Conservation (phyloP, 306 rosid species). For the Begonia loranthoides region DNA sequence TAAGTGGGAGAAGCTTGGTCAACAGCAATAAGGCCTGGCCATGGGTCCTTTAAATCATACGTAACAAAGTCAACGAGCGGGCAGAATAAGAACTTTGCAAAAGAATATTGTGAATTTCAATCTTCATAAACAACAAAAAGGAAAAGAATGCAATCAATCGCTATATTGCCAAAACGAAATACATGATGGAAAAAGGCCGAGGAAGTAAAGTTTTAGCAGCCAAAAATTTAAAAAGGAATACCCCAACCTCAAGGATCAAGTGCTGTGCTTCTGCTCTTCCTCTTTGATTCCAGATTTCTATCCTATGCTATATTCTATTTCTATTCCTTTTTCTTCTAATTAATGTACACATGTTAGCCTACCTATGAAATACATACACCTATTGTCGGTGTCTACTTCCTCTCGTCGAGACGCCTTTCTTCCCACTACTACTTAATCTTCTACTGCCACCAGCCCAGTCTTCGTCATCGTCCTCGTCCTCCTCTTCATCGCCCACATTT, state of each 20-base stretch:
- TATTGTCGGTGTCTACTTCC: constrained; percentile 50
- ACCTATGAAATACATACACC: constrained; percentile 43
- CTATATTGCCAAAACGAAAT: constrained; percentile 34
- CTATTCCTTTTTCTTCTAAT: constrained; percentile 37
- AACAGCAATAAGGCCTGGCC: no score
- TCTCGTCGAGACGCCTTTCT: constrained; percentile 41
- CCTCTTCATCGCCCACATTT: constrained; percentile 39
- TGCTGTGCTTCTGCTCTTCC: constrained; percentile 25
- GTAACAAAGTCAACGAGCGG: no score
- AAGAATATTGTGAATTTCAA: no score
- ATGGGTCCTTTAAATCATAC: no score
- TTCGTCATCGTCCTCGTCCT: constrained; percentile 36
- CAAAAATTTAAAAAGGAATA: constrained; percentile 10
- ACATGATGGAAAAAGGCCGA: constrained; percentile 34
- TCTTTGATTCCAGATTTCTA: constrained; percentile 4
- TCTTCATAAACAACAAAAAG: no score
- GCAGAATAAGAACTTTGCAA: no score
- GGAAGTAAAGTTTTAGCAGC: constrained; percentile 4
- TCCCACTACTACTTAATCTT: constrained; percentile 44
- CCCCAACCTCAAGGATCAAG: constrained; percentile 10
- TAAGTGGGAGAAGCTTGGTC: no score
- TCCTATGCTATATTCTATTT: constrained; percentile 28
- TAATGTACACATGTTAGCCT: constrained; percentile 96
- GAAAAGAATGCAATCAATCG: constrained; percentile 3
- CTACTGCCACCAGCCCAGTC: constrained; percentile 27